Evolutionary conservation across 768 basidiomycete genomes (phyloP).

Genomic region (Panellus pusillus): DNA sequence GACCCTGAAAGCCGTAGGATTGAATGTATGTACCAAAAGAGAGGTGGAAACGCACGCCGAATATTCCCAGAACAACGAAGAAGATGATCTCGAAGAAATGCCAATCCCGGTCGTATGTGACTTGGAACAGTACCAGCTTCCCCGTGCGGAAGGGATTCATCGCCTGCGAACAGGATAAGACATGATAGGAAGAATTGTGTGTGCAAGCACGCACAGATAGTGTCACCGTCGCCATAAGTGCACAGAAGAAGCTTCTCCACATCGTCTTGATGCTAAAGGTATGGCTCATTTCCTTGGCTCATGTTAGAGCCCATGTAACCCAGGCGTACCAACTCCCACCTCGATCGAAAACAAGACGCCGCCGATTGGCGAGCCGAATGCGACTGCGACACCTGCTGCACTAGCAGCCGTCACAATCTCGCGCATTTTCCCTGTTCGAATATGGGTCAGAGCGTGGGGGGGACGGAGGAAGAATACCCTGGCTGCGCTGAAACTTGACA

Average conservation of each 20-base stretch:
- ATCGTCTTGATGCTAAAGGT: slow-evolving; percentile 96
- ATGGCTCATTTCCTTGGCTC: slow-evolving; percentile 93
- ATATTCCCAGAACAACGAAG: slow-evolving; percentile 92
- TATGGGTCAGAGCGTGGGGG: not conserved
- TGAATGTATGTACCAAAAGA: not conserved
- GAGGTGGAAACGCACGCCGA: slow-evolving; percentile 62
- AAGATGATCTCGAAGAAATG: slow-evolving; percentile 99
- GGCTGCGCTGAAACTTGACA: slow-evolving; percentile 77
- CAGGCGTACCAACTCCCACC: slow-evolving; percentile 38
- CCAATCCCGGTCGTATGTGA: slow-evolving; percentile 97
- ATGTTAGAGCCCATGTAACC: not conserved
- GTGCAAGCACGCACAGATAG: slow-evolving; percentile 67
- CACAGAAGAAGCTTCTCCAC: slow-evolving; percentile 98
- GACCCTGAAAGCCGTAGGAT: slow-evolving; percentile 54
- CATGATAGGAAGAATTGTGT: slow-evolving; percentile 8
- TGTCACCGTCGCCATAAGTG: slow-evolving; percentile 94
- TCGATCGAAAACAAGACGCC: slow-evolving; percentile 98
- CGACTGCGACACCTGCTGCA: slow-evolving; percentile 97
- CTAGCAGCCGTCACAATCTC: slow-evolving; percentile 95
- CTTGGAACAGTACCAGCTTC: slow-evolving; percentile 96
- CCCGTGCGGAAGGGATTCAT: slow-evolving; percentile 99
- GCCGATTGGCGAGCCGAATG: slow-evolving; percentile 97
- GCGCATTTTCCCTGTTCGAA: slow-evolving; percentile 64
- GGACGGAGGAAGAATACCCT: slow-evolving; percentile 56
- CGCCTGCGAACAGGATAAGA: slow-evolving; percentile 48